A percentile compares a stretch with the other conserved stretches of the same genome.
These are phyloP conservation scores for Paradendryphiella salina DNA, from an alignment of 2,329 filamentous ascomycete genomes.

Conservation along the genomic window DNA sequence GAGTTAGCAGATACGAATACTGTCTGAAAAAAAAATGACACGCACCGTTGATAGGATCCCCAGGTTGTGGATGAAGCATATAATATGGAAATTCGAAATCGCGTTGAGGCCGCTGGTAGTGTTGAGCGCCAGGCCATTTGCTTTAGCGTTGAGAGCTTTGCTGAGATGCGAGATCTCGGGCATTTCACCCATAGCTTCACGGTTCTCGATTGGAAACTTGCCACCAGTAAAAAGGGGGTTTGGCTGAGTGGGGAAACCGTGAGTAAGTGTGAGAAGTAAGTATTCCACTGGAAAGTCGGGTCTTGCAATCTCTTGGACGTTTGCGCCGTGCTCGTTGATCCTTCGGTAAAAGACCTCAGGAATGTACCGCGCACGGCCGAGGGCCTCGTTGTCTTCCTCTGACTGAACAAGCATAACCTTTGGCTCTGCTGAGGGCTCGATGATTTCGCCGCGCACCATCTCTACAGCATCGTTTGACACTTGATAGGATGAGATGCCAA, in stretches of 20 bases:
- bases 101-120: constrained; percentile 66
- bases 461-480: constrained; percentile 94
- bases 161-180: constrained; percentile 74
- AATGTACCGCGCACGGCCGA: constrained; percentile 78
- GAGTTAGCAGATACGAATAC: constrained; percentile 11
- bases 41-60: constrained; percentile 81
- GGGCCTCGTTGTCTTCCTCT: constrained; percentile 79
- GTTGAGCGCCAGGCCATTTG: constrained; percentile 57
- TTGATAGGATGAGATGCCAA: constrained; percentile 89
- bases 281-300: constrained; percentile 97
- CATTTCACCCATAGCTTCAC: constrained; percentile 79
- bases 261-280: constrained; percentile 90
- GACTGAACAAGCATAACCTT: constrained; percentile 91
- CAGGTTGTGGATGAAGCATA: constrained; percentile 83
- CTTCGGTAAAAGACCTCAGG: constrained; percentile 95
- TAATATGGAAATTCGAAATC: constrained; percentile 89
- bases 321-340: constrained; percentile 95
- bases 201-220: constrained; percentile 88
- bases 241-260: constrained; percentile 85
- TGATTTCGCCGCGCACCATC: constrained; percentile 92
- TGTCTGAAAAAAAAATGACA: background rate
- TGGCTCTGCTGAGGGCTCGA: constrained; percentile 93
- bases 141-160: constrained; percentile 67
- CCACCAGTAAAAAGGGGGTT: constrained; percentile 73
- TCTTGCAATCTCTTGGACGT: constrained; percentile 96